Base-by-base conservation (phyloP, 1,139 yeast genomes). In the Kodamaea fungicola region DNA sequence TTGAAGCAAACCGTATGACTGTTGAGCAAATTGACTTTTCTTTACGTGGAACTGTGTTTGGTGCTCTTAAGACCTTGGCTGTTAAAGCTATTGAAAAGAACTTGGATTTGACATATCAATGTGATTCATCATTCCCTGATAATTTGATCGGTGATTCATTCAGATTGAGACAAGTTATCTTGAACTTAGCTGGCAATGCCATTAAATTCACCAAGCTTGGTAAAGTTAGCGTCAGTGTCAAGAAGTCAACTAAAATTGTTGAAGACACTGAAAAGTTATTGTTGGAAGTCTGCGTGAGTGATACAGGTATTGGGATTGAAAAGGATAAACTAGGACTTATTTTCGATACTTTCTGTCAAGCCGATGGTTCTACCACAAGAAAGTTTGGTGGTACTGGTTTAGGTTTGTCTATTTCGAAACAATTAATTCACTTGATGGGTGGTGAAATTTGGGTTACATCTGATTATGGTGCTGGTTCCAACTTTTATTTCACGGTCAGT, bases 1-100 rank as follows among this genome's bases (percentile, higher is more conserved):
- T 86, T 61, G 96, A 86, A 62, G 95, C 95, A 16, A 87, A 86
- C 59, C 72, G 95, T 59, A 87, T 86, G 95, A 86, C 95, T 0
- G 88, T 86, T 43, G 95, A 86, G 57, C 87, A 84, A 57, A 85
- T 86, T 47, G 94, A 89, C 43, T 86, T 86, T 55, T 83, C 92
- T 6, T 66, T 86, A 35, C 71, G 95, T 55, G 90, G 94, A 4
- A 86, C 95, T 0, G 90, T 86, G 2, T 86, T 86, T 60, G 95
- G 94, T 29, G 95, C 95, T 0, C 72, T 86, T 57, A 86, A 86
- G 62, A 85, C 95, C 2, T 67, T 86, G 48, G 94, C 95, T 1
- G 95, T 86, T 13, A 86, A 86, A 57, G 92, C 95, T 1, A 85
- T 84, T 52, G 95, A 86, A 55, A 85, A 85, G 55, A 85, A 86